Conservation (phyloP, 192 early-diverging fungal species). For the Coemansia sp. region DNA sequence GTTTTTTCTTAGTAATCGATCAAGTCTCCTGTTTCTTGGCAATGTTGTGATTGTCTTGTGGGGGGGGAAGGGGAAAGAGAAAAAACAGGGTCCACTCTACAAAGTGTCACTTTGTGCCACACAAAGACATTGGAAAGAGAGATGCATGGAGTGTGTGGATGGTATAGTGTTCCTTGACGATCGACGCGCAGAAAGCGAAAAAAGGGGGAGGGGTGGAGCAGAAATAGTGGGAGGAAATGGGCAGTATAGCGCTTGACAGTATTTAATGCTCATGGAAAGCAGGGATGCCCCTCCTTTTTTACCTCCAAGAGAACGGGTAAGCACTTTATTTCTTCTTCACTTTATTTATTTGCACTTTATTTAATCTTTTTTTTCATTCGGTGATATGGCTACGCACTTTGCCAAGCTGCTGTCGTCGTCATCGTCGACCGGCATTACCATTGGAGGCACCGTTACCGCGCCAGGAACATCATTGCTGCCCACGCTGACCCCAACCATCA, state of each 20-base stretch:
- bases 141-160: not conserved
- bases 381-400: not conserved
- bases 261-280: not conserved
- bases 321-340: not conserved
- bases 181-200: constrained; percentile 3
- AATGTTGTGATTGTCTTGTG: not conserved
- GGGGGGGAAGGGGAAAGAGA: too few relatives aligned
- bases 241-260: not conserved
- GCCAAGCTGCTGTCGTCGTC: constrained; percentile 19
- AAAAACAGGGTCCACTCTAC: not conserved
- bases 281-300: not conserved
- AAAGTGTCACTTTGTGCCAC: not conserved
- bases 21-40: too few relatives aligned
- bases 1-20: not conserved
- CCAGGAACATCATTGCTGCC: constrained; percentile 3
- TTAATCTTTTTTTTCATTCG: not conserved
- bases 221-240: not conserved
- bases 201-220: not conserved
- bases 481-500: constrained; percentile 7
- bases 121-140: not conserved
- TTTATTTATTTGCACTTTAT: not conserved
- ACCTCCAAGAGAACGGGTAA: not conserved
- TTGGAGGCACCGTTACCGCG: constrained; percentile 23
- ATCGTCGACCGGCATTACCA: constrained; percentile 21
- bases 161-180: not conserved